These are phyloP conservation scores for Harringtonia lauricola DNA, from an alignment of 2,329 filamentous ascomycete species.

Conservation along the genomic window DNA sequence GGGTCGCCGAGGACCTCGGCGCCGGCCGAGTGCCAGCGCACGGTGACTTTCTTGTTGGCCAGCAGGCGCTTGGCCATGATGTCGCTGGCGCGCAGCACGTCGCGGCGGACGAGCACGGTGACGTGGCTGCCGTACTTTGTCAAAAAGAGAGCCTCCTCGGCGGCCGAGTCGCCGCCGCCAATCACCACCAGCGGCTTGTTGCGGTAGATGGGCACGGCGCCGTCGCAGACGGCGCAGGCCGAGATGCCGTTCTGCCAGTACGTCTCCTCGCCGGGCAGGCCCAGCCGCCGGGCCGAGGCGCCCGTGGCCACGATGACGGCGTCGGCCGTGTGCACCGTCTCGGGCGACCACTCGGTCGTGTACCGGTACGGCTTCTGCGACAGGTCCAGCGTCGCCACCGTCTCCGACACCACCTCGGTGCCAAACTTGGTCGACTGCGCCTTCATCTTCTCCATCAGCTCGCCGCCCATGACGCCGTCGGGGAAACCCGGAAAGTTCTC, in stretches of 20 bases:
- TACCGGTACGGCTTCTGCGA: slow-evolving; percentile 79
- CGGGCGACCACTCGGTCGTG: slow-evolving; percentile 81
- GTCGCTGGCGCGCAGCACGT: slow-evolving; percentile 76
- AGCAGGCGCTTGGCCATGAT: slow-evolving; percentile 85
- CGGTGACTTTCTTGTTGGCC: slow-evolving; percentile 78
- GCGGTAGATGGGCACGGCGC: slow-evolving; percentile 92
- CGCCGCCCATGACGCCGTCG: slow-evolving; percentile 72
- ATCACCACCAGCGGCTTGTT: slow-evolving; percentile 95
- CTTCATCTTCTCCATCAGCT: slow-evolving; percentile 94
- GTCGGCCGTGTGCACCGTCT: slow-evolving; percentile 78
- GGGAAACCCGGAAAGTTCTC: slow-evolving; percentile 98
- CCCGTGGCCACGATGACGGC: slow-evolving; percentile 90
- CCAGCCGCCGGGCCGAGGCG: slow-evolving; percentile 76
- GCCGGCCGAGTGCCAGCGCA: slow-evolving; percentile 74
- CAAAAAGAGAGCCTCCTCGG: slow-evolving; percentile 93
- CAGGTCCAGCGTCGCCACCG: slow-evolving; percentile 79
- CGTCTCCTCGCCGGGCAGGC: slow-evolving; percentile 78
- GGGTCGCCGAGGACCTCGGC: slow-evolving; percentile 77
- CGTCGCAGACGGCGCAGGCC: slow-evolving; percentile 95
- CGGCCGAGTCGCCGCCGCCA: slow-evolving; percentile 90
- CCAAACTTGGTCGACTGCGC: slow-evolving; percentile 85
- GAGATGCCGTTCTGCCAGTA: slow-evolving; percentile 98
- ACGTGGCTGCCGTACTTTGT: slow-evolving; percentile 97
- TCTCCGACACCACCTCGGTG: slow-evolving; percentile 87
- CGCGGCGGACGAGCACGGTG: slow-evolving; percentile 81